These are phyloP conservation scores for Verticillium isaacii DNA, from an alignment of 2,329 filamentous ascomycete species.

Conservation along the genomic window DNA sequence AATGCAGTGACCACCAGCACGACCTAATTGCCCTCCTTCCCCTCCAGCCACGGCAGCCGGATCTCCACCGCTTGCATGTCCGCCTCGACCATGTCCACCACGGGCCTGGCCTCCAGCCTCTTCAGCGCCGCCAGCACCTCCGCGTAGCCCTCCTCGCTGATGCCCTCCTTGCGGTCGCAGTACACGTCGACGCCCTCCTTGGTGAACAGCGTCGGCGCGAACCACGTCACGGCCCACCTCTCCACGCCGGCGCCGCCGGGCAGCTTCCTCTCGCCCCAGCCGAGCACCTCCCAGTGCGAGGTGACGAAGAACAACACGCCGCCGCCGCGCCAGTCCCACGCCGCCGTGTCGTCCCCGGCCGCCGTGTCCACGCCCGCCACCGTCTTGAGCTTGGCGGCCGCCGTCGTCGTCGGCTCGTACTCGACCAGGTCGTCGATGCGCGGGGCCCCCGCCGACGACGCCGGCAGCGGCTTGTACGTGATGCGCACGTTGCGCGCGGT, in stretches of 20 bases:
- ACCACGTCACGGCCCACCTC: constrained; percentile 79
- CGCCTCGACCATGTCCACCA: constrained; percentile 45
- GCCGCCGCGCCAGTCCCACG: constrained; percentile 75
- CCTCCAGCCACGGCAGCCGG: constrained; percentile 42
- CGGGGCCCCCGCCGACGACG: constrained; percentile 28
- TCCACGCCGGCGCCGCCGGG: constrained; percentile 34
- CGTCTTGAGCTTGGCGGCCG: constrained; percentile 42
- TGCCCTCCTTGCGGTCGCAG: constrained; percentile 55
- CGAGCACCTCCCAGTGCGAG: constrained; percentile 77
- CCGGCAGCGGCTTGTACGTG: constrained; percentile 58
- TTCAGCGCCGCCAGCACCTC: constrained; percentile 52
- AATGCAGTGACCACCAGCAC: too few relatives aligned
- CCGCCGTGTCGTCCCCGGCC: constrained; percentile 25
- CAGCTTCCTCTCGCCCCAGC: constrained; percentile 56
- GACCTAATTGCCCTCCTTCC: constrained; percentile 15
- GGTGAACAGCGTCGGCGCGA: constrained; percentile 78
- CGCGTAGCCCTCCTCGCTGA: constrained; percentile 52
- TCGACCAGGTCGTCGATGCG: constrained; percentile 69
- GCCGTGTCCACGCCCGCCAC: constrained; percentile 62
- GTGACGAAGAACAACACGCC: constrained; percentile 68
- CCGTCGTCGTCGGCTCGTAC: constrained; percentile 48
- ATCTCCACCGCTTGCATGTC: constrained; percentile 49
- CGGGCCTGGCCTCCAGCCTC: constrained; percentile 46
- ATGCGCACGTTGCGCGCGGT: constrained; percentile 75
- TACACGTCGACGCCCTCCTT: constrained; percentile 79